Conservation (phyloP, 176 grass and related monocot species). For the Oryza meridionalis region DNA sequence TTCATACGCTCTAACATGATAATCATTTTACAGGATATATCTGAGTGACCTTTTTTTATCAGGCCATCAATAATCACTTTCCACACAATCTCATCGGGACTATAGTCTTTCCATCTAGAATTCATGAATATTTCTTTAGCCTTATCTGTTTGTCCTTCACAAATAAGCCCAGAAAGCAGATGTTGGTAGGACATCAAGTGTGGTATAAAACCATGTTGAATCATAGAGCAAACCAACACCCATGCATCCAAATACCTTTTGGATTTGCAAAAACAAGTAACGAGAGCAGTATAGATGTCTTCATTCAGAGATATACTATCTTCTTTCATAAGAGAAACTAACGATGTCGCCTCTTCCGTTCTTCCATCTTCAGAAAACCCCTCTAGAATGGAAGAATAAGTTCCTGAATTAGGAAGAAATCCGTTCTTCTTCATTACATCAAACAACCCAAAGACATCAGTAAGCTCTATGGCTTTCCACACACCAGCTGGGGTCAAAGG, state of each 20-base stretch:
- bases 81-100: conserved; percentile 70
- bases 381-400: conserved; percentile 49
- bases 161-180: conserved; percentile 59
- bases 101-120: conserved; percentile 51
- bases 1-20: conserved; percentile 53
- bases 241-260: conserved; percentile 52
- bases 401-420: conserved; percentile 30
- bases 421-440: conserved; percentile 42
- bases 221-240: conserved; percentile 52
- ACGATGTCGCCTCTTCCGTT: conserved; percentile 51
- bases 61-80: conserved; percentile 72
- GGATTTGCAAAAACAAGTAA: conserved; percentile 59
- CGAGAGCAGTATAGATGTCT: conserved; percentile 45
- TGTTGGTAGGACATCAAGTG: conserved; percentile 54
- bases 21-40: conserved; percentile 51
- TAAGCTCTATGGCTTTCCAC: conserved; percentile 53
- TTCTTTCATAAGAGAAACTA: conserved; percentile 62
- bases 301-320: conserved; percentile 45
- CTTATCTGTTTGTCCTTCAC: conserved; percentile 48
- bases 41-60: conserved; percentile 50
- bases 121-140: conserved; percentile 53
- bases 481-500: conserved; percentile 25
- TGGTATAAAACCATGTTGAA: conserved; percentile 52
- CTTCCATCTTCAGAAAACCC: conserved; percentile 51
- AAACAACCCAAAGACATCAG: conserved; percentile 54